Evolutionary conservation across 2,329 filamentous ascomycete genomes (phyloP).

Genomic region (Cordyceps fumosorosea): DNA sequence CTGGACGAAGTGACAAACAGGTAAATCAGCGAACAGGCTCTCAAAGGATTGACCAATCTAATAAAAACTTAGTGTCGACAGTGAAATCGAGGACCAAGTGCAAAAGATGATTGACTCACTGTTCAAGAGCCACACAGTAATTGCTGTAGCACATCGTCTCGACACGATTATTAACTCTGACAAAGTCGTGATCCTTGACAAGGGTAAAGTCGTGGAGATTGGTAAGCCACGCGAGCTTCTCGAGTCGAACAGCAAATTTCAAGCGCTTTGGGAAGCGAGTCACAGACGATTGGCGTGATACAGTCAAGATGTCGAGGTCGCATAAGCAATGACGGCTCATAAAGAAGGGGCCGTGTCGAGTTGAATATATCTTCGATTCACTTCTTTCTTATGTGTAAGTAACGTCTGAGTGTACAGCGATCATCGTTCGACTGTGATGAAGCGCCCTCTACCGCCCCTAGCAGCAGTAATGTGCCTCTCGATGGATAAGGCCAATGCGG

Average conservation of each 20-base stretch:
- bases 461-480: conserved; percentile 41
- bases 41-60: not conserved
- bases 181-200: conserved; percentile 23
- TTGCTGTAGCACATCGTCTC: conserved; percentile 34
- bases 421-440: conserved; percentile 41
- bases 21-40: conserved; percentile 18
- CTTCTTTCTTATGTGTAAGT: not conserved
- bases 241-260: conserved; percentile 18
- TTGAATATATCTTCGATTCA: not conserved
- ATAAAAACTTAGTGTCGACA: conserved; percentile 24
- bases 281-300: not conserved
- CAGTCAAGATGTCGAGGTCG: not conserved
- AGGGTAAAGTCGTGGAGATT: conserved; percentile 20
- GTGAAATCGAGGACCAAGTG: conserved; percentile 26
- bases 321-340: not conserved
- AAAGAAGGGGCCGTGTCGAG: not conserved
- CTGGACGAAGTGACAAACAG: conserved; percentile 36
- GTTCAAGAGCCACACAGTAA: conserved; percentile 44
- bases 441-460: conserved; percentile 42
- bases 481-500: conserved; percentile 33
- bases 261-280: conserved; percentile 25
- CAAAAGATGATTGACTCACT: conserved; percentile 26
- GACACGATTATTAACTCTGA: conserved; percentile 35
- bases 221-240: conserved; percentile 21
- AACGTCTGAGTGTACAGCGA: no score